Percentiles rank a stretch among this genome's conserved stretches.
Conservation (phyloP, 2,329 filamentous ascomycete genomes). For the Beauveria australis region DNA sequence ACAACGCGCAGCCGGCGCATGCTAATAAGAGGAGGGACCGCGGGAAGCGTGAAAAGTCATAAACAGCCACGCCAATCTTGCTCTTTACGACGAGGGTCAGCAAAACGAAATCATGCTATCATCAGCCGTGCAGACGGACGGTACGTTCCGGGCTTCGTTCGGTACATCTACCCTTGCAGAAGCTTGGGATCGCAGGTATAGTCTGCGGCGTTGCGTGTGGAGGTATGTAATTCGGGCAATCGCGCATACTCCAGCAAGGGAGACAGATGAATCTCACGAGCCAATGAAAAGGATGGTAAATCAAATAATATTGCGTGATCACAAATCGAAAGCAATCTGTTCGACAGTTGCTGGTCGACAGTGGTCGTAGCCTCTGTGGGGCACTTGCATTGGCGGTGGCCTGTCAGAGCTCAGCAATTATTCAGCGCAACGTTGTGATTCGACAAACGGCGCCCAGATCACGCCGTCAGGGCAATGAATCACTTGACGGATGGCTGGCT, state of each 20-base stretch:
- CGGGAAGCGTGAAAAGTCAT: neutral
- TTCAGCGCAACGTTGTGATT: slow-evolving; percentile 16
- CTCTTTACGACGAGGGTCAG: neutral
- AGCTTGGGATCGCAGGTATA: neutral
- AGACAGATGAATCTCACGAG: neutral
- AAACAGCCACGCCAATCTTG: neutral
- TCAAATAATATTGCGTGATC: neutral
- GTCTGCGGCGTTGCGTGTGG: neutral
- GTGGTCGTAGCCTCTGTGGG: slow-evolving; percentile 1
- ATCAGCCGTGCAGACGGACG: neutral
- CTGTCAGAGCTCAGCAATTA: slow-evolving; percentile 21
- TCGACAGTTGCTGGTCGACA: neutral
- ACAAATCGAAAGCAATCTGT: slow-evolving; percentile 2
- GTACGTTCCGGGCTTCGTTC: neutral
- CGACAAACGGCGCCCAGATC: neutral
- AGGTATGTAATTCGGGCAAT: neutral
- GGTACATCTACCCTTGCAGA: neutral
- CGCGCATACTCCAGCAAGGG: neutral
- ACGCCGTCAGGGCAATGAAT: neutral
- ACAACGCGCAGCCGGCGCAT: neutral
- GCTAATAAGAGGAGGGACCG: neutral
- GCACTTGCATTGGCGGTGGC: slow-evolving; percentile 2
- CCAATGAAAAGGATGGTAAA: neutral
- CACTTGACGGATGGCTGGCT: neutral
- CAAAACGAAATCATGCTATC: neutral